Base-by-base conservation (phyloP, 805 yeast genomes). In the Wickerhamomyces subpelliculosus region DNA sequence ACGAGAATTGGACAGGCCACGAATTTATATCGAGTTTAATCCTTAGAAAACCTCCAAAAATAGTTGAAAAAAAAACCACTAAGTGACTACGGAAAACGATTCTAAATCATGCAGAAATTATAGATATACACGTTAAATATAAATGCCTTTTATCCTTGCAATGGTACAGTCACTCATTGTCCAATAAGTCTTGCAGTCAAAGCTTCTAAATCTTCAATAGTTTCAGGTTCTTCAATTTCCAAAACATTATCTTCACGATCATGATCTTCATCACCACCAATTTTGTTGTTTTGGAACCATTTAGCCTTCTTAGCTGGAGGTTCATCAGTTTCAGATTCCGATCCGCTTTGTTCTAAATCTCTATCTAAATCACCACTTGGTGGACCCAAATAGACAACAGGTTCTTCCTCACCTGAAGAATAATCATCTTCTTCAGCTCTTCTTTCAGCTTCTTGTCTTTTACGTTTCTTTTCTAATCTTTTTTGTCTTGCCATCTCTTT, bases 171-270 rank as follows among this genome's bases (percentile, higher is more conserved):
- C 20, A 28, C 7, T 34, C 30, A 44, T 14, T 39, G 36, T 4
- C 16, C 39, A 16, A 70, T 51, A 35, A 72, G 58, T 51, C 61
- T 67, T 19, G 72, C 72, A 3, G 95, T 80, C 65, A 86, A 73
- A 35, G 94, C 88, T 68, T 93, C 98, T 61, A 93, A 72, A 55
- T 93, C 98, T 60, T 87, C 96, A 58, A 93, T 68, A 14, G 95
- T 84, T 52, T 86, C 84, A 13, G 97, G 97, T 51, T 80, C 85
- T 49, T 85, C 94, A 33, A 85, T 68, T 63, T 89, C 96, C 43
- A 84, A 65, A 34, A 83, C 64, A 14, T 58, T 58, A 17, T 53
- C 62, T 0, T 57, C 64, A 16, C 49, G 55, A 19, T 37, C 43
- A 17, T 39, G 46, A 12, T 49, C 48, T 36, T 54, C 56, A n/a